Evolutionary conservation across 305 asterid species (phyloP), one percentile per base, ranked within the genome.

Genomic region (Coffea humblotiana): DNA sequence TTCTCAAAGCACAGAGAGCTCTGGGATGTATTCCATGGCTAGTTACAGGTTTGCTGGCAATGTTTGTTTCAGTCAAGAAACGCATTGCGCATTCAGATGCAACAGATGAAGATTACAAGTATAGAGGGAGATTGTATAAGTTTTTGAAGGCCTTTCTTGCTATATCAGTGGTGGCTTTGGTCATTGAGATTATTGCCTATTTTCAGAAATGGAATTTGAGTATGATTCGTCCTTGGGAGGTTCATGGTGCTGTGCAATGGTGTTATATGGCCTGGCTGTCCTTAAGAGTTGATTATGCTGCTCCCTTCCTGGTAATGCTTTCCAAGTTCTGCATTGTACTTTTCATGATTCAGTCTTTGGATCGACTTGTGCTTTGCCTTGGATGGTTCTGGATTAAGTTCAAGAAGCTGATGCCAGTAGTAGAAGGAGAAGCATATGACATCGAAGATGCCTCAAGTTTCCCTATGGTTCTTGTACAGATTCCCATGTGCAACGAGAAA

Each of bases 391-490:
- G 97, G 97, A 91, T 94, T 71, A 94, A 94, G 87, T 79, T 60
- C 77, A 90, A 84, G 88, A 87, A 83, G 66, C 47, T 94, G 85
- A 94, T 88, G 89, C 97, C 97, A 1, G 86, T 81, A 60, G 70
- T 81, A 1, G 85, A 86, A 25, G 91, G 48, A 3, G 90, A 88
- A 82, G 75, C 88, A 5, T 78, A 18, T 71, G 99, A 95, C 66
- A 45, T 85, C 35, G 97, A 92, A 49, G 95, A 87, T 79, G 96
- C 88, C 51, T 86, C 91, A 3, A 88, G 85, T 75, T 94, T 78
- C 73, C 98, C 99, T 1, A 94, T 90, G 97, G 98, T 96, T 86
- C 96, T 96, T 88, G 91, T 96, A 76, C 99, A 96, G 90, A 92
- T 95, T 84, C 99, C 99, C 2, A 95, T 95, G 97, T 92, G 98